Conservation (phyloP, 108 stramenopile species). For the Heterococcus sp. region DNA sequence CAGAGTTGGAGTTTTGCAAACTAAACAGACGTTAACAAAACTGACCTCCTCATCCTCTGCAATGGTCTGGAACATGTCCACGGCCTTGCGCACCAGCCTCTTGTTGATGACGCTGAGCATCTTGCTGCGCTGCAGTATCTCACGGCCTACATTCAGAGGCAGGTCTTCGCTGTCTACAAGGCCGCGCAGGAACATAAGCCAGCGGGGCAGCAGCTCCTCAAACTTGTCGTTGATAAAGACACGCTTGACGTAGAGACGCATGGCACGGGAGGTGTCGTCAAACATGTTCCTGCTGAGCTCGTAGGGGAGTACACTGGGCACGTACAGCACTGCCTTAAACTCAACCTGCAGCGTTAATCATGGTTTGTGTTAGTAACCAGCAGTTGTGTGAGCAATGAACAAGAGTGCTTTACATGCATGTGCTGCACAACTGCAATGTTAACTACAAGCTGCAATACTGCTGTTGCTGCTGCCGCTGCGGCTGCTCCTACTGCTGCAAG, state of each 20-base stretch:
- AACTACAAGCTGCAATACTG: too few relatives aligned
- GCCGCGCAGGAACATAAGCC: constrained; percentile 92
- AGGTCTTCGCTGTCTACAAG: constrained; percentile 85
- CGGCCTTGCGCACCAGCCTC: constrained; percentile 87
- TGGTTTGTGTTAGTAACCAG: too few relatives aligned
- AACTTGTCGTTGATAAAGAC: constrained; percentile 99
- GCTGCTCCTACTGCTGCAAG: too few relatives aligned
- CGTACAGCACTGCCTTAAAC: constrained; percentile 88
- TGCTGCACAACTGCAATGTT: too few relatives aligned
- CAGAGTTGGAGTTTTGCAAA: too few relatives aligned
- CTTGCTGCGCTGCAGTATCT: constrained; percentile 95
- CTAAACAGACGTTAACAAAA: too few relatives aligned
- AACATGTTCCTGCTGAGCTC: constrained; percentile 94
- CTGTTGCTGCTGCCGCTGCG: too few relatives aligned
- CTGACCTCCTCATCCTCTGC: constrained; percentile 72
- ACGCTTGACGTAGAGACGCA: constrained; percentile 95
- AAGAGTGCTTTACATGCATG: too few relatives aligned
- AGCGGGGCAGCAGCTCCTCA: constrained; percentile 92
- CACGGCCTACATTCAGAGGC: constrained; percentile 91
- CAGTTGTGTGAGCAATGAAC: background rate
- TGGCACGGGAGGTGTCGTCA: constrained; percentile 77
- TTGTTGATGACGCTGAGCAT: constrained; percentile 93
- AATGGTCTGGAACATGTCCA: constrained; percentile 88
- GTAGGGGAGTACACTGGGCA: constrained; percentile 89
- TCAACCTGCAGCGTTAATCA: constrained; percentile 82